Percentiles rank a stretch among this genome's conserved stretches.
phyloP scores from a whole-genome alignment of 164 flowering plant genomes.

The Protea cynaroides region DNA sequence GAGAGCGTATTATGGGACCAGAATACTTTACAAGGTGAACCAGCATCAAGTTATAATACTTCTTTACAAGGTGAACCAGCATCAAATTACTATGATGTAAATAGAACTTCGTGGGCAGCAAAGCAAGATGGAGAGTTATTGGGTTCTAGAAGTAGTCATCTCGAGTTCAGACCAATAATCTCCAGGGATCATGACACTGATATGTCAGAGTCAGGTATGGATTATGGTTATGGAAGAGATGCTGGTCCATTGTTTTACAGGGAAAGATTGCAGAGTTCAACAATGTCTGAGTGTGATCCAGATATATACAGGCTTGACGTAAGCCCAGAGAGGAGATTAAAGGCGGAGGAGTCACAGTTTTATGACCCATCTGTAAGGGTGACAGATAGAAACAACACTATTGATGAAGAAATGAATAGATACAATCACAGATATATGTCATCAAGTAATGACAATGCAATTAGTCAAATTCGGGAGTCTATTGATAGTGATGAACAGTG shows the following conservation, averaged over 20 bases:
- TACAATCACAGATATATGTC: slow-evolving; percentile 13
- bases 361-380: slow-evolving; percentile 17
- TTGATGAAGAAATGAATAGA: slow-evolving; percentile 18
- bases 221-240: slow-evolving; percentile 24
- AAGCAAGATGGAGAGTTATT: slow-evolving; percentile 20
- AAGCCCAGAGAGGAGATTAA: slow-evolving; percentile 14
- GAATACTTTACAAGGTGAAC: slow-evolving; percentile 16
- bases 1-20: slow-evolving; percentile 19
- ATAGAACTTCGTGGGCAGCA: slow-evolving; percentile 6
- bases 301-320: slow-evolving; percentile 10
- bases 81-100: slow-evolving; percentile 11
- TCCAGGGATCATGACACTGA: slow-evolving; percentile 9
- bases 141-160: slow-evolving; percentile 17
- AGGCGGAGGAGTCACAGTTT: slow-evolving; percentile 15
- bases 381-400: slow-evolving; percentile 12
- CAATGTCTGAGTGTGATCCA: slow-evolving; percentile 14
- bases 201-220: slow-evolving; percentile 10
- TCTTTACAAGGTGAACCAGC: slow-evolving; percentile 16
- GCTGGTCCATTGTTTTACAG: slow-evolving; percentile 15
- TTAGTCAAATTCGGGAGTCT: slow-evolving; percentile 12
- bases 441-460: slow-evolving; percentile 16
- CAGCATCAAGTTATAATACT: too few species aligned
- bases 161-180: slow-evolving; percentile 13
- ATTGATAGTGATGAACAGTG: slow-evolving; percentile 12
- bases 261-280: slow-evolving; percentile 15